Evolutionary conservation across 129 eudicot species (phyloP).

Genomic region (Centrapalus pauciflorus): DNA sequence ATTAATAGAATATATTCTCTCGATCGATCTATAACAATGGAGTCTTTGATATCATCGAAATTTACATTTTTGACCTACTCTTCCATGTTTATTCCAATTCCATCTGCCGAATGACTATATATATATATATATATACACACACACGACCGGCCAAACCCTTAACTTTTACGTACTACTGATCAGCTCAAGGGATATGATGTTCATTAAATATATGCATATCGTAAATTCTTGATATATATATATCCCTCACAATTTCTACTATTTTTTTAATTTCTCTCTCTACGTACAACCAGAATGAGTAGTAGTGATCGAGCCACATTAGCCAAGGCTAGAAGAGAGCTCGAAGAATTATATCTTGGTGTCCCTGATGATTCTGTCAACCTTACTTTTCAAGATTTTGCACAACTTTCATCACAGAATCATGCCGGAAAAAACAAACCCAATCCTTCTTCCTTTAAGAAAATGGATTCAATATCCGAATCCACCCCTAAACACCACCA

Average conservation of each 20-base stretch:
- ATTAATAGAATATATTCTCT: background rate
- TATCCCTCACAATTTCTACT: background rate
- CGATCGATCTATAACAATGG: background rate
- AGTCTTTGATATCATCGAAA: slow-evolving; percentile 7
- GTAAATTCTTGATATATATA: slow-evolving; percentile 9
- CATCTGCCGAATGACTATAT: slow-evolving; percentile 22
- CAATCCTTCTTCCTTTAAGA: background rate
- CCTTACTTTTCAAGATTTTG: slow-evolving; percentile 74
- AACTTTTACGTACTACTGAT: background rate
- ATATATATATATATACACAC: background rate
- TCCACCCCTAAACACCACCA: slow-evolving; percentile 31
- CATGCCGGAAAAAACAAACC: slow-evolving; percentile 27
- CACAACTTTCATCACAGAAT: slow-evolving; percentile 42
- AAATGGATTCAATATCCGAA: slow-evolving; percentile 34
- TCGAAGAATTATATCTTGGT: slow-evolving; percentile 65
- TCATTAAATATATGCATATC: slow-evolving; percentile 32
- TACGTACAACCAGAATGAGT: background rate
- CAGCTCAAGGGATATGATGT: background rate
- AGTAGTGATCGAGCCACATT: slow-evolving; percentile 48
- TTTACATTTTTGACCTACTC: slow-evolving; percentile 22
- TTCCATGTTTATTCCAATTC: slow-evolving; percentile 1
- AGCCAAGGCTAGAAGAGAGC: slow-evolving; percentile 64
- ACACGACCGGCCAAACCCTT: slow-evolving; percentile 32
- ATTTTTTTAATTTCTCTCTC: slow-evolving; percentile 12
- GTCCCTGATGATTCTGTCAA: slow-evolving; percentile 80